Evolutionary conservation across 768 basidiomycete species (phyloP).

Genomic region (Favolaschia claudopus): DNA sequence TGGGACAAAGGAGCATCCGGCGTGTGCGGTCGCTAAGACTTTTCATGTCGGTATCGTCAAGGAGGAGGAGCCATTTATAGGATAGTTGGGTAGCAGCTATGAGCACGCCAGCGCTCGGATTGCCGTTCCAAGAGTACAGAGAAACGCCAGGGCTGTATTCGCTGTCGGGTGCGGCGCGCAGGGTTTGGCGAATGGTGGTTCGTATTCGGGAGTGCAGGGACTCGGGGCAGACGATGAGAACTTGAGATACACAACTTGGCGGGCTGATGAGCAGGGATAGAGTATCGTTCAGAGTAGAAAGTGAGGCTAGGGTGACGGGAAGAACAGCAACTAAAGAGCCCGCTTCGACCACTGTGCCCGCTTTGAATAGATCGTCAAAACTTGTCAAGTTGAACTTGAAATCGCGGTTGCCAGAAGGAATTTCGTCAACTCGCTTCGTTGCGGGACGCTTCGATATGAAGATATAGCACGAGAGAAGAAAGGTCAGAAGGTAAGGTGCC

Average conservation of each 20-base stretch:
- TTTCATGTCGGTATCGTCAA: slow-evolving; percentile 55
- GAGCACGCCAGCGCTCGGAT: slow-evolving; percentile 39
- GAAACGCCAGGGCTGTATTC: slow-evolving; percentile 51
- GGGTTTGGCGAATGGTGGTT: slow-evolving; percentile 40
- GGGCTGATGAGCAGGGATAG: slow-evolving; percentile 49
- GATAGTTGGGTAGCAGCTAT: slow-evolving; percentile 45
- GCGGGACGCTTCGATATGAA: slow-evolving; percentile 4
- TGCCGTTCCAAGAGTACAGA: slow-evolving; percentile 40
- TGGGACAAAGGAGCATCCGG: slow-evolving; percentile 51
- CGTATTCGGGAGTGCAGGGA: slow-evolving; percentile 43
- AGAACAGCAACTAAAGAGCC: slow-evolving; percentile 57
- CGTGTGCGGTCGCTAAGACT: slow-evolving; percentile 41
- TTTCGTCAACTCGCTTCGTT: background rate
- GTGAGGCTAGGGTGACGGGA: slow-evolving; percentile 49
- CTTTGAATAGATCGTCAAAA: background rate
- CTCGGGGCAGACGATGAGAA: slow-evolving; percentile 57
- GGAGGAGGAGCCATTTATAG: slow-evolving; percentile 59
- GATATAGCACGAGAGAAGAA: slow-evolving; percentile 21
- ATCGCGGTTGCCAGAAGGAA: background rate
- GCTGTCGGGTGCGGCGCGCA: slow-evolving; percentile 34
- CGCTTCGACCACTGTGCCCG: background rate
- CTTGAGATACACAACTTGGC: slow-evolving; percentile 46
- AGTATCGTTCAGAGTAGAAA: slow-evolving; percentile 40
- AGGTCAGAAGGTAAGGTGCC: slow-evolving; percentile 15
- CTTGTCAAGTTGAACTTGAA: background rate